Evolutionary conservation across 2,329 filamentous ascomycete species (phyloP), one percentile per base, ranked within the genome.

Genomic region (Arthroderma uncinatum): DNA sequence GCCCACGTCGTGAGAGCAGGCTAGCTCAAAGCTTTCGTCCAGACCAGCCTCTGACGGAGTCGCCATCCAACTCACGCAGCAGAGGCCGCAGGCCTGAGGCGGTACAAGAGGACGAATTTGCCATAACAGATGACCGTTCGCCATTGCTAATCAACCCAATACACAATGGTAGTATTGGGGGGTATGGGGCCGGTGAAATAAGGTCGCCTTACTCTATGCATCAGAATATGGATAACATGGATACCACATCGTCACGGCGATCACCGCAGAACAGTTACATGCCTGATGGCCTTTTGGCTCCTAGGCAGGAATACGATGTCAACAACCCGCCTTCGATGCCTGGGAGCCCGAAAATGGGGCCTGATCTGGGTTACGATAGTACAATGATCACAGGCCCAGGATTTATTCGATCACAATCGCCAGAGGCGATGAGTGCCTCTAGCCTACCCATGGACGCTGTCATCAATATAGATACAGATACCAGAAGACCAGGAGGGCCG

Each of bases 241-340:
- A 16, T 21, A 37, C 21, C 28, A 25, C 28, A 16, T 42, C 34
- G 2, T 58, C 60, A 21, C 47, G 40, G 30, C 59, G 52, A 9
- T 59, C 57, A 25, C 55, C 59, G 10, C 39, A 44, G 5, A 36
- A 33, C 9, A 37, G 54, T 36, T 60, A 54, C 8, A 40, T n/a
- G 6, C 19, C 50, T 9, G 56, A 52, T 59, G 56, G 14, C 66
- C 48, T 57, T 10, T 25, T 39, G 19, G 57, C 54, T 30, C 37
- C 54, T 12, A 59, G 68, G 42, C 67, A 66, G 7, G 76, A 78
- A 50, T 82, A 82, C 69, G 78, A 84, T 73, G 77, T 85, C 61
- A 85, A 85, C 67, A 84, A 85, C 60, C 82, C 82, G 9, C 82
- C 82, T 0, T 85, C 82, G 0, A 75, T 83, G 23, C 82, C 82